Conservation (phyloP, 768 basidiomycete genomes). For the Russula olivacea region DNA sequence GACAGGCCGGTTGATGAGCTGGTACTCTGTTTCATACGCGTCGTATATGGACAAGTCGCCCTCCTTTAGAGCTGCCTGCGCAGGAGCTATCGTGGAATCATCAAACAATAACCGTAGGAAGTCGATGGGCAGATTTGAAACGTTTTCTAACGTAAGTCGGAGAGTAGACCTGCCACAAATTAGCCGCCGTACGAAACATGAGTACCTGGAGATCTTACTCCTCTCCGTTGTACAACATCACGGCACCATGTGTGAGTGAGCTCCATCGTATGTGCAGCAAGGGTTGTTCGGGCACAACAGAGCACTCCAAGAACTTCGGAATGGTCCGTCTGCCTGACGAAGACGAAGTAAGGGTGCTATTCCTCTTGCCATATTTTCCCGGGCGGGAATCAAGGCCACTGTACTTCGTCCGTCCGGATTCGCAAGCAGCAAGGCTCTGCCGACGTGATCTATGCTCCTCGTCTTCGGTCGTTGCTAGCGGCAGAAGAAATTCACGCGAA, state of each 20-base stretch:
- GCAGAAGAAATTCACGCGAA: slow-evolving; percentile 67
- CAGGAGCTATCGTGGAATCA: slow-evolving; percentile 78
- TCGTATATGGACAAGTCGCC: slow-evolving; percentile 78
- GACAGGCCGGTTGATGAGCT: slow-evolving; percentile 67
- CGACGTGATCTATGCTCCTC: slow-evolving; percentile 52
- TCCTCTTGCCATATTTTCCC: slow-evolving; percentile 45
- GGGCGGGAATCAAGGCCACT: slow-evolving; percentile 65
- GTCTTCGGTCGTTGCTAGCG: slow-evolving; percentile 65
- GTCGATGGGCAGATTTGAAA: slow-evolving; percentile 74
- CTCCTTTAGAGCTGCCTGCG: slow-evolving; percentile 71
- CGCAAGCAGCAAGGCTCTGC: slow-evolving; percentile 56
- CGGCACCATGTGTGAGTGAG: slow-evolving; percentile 86
- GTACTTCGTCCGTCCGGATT: slow-evolving; percentile 66
- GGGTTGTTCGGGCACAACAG: slow-evolving; percentile 83
- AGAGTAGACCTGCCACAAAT: slow-evolving; percentile 59
- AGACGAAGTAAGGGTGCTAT: slow-evolving; percentile 27
- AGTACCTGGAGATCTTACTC: slow-evolving; percentile 42
- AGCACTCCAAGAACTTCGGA: slow-evolving; percentile 66
- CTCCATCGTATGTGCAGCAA: slow-evolving; percentile 79
- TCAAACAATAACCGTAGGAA: slow-evolving; percentile 84
- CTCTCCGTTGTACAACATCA: slow-evolving; percentile 96
- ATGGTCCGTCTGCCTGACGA: slow-evolving; percentile 29
- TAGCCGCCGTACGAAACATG: slow-evolving; percentile 13
- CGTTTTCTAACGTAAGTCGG: slow-evolving; percentile 85
- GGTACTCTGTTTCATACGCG: slow-evolving; percentile 85